Evolutionary conservation across 305 asterid species (phyloP), one percentile per base, ranked within the genome.

Genomic region (Galium porrigens): DNA sequence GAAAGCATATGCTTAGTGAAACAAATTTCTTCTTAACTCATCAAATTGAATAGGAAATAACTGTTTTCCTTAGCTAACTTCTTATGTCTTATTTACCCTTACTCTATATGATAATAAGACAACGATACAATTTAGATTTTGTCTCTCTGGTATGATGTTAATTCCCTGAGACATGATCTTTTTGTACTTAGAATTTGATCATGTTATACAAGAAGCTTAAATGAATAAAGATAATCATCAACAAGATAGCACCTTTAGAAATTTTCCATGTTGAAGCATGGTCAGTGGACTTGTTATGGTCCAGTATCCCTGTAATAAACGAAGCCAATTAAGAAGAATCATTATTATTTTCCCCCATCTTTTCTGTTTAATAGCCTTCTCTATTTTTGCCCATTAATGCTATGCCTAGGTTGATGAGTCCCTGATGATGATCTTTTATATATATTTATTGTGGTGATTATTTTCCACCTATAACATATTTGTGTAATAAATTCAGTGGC

Each of bases 401-500:
- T 41, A 27, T 46, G 44, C 12, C 33, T 14, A 4, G 62, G 10
- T 56, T 32, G 15, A 57, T 57, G 9, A 30, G 42, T 32, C n/a
- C 22, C 22, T 27, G 60, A 42, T 46, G 20, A 10, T 7, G 33
- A 58, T 34, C 58, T 44, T 58, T 8, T 46, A 12, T 0, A 49
- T 42, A 4, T 2, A 42, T 42, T 42, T 42, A 42, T 17, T 57
- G 12, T 18, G 48, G 30, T 18, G 22, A 44, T 29, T 42, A 41
- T 15, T 22, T 34, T 53, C 4, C 52, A 33, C 11, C 55, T 53
- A 7, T 3, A 54, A 32, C 27, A 49, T 29, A 39, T 27, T 49
- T 29, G 32, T 42, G 18, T 18, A 14, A 22, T 58, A 9, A 76
- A 72, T 72, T 58, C 63, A 89, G 98, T 74, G 98, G 98, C 69